These are phyloP conservation scores for Imleria badia DNA, from an alignment of 768 basidiomycete genomes.

Conservation along the genomic window DNA sequence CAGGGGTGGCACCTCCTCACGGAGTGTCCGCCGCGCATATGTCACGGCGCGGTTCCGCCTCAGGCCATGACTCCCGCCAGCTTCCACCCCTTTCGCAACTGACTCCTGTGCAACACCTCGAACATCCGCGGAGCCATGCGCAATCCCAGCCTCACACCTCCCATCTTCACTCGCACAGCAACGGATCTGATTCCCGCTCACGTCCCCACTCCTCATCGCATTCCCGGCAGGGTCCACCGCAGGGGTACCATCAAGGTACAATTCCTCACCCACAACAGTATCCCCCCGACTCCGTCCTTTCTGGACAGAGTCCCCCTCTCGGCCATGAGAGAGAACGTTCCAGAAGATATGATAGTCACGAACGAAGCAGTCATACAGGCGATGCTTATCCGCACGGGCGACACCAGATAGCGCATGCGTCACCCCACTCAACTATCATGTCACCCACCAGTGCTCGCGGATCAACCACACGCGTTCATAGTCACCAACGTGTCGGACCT, in stretches of 20 bases:
- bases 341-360: slow-evolving; percentile 50
- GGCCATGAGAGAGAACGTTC: slow-evolving; percentile 42
- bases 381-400: slow-evolving; percentile 35
- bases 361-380: slow-evolving; percentile 36
- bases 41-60: slow-evolving; percentile 42
- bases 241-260: slow-evolving; percentile 36
- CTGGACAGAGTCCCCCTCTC: slow-evolving; percentile 52
- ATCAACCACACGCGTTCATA: slow-evolving; percentile 48
- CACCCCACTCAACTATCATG: slow-evolving; percentile 34
- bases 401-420: slow-evolving; percentile 32
- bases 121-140: slow-evolving; percentile 32
- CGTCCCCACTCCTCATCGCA: slow-evolving; percentile 53
- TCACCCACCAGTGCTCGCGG: slow-evolving; percentile 37
- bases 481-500: slow-evolving; percentile 67
- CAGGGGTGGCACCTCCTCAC: slow-evolving; percentile 40
- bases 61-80: slow-evolving; percentile 47
- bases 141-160: slow-evolving; percentile 41
- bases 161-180: slow-evolving; percentile 41
- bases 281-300: slow-evolving; percentile 43
- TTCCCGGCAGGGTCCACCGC: slow-evolving; percentile 42
- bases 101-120: slow-evolving; percentile 43
- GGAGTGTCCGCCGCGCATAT: slow-evolving; percentile 38
- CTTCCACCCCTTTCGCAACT: slow-evolving; percentile 49
- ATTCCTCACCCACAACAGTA: slow-evolving; percentile 46
- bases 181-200: slow-evolving; percentile 44